phyloP scores from a whole-genome alignment of 345 rosid species.

The Sonneratia alba region DNA sequence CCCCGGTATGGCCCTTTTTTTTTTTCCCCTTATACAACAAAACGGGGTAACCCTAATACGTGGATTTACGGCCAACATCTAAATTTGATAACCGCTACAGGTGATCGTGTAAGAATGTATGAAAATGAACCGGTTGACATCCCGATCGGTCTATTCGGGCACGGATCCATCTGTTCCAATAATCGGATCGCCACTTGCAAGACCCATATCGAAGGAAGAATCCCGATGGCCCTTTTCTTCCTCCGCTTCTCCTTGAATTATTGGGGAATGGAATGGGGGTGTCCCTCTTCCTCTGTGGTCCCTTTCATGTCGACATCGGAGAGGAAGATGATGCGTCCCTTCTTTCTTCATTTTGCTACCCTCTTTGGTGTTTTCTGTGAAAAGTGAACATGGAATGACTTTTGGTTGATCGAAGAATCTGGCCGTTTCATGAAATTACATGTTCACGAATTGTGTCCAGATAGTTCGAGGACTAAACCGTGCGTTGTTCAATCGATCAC shows the following conservation, averaged over 20 bases:
- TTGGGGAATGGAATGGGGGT: not conserved
- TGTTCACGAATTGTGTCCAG: not conserved
- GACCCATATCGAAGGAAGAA: not conserved
- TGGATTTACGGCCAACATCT: no score
- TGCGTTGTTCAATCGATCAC: not conserved
- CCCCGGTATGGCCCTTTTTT: no score
- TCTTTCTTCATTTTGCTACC: no score
- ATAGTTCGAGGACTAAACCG: not conserved
- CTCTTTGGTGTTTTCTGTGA: not conserved
- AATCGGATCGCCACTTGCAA: no score
- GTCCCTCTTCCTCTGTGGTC: not conserved
- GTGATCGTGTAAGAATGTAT: no score
- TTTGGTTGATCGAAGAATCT: not conserved
- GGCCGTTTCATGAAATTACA: not conserved
- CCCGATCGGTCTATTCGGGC: not conserved
- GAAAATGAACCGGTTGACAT: no score
- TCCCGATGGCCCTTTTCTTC: not conserved
- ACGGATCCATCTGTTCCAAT: not conserved
- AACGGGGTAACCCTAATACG: no score
- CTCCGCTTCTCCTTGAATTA: not conserved
- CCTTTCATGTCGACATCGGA: not conserved
- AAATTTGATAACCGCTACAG: no score
- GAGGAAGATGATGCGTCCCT: no score
- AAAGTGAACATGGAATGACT: not conserved
- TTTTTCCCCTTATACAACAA: no score